Conservation (phyloP, 2,329 filamentous ascomycete genomes). For the Elsinoe arachidis region DNA sequence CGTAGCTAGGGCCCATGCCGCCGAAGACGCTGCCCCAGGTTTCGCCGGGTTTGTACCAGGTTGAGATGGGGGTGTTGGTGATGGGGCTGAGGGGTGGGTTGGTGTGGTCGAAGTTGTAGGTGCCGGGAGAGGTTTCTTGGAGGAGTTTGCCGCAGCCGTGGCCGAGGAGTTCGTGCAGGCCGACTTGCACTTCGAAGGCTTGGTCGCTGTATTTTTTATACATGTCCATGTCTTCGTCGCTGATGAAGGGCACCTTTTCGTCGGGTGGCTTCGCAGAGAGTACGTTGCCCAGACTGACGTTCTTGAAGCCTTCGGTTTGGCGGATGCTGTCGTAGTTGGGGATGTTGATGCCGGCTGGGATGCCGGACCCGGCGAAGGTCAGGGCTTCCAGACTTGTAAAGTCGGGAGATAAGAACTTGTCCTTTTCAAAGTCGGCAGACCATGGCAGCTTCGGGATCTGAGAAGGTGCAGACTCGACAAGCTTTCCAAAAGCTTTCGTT, state of each 20-base stretch:
- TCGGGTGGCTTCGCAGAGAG: slow-evolving; percentile 83
- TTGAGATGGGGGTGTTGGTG: slow-evolving; percentile 65
- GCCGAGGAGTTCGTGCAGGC: slow-evolving; percentile 79
- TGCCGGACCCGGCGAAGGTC: slow-evolving; percentile 61
- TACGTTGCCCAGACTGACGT: slow-evolving; percentile 88
- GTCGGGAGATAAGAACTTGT: slow-evolving; percentile 88
- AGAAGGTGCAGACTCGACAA: slow-evolving; percentile 70
- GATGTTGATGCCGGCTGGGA: slow-evolving; percentile 46
- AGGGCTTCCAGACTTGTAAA: slow-evolving; percentile 92
- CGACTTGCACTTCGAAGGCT: slow-evolving; percentile 92
- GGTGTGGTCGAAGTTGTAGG: slow-evolving; percentile 78
- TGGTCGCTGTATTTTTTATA: slow-evolving; percentile 77
- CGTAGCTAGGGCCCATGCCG: slow-evolving; percentile 76
- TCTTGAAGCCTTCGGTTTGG: slow-evolving; percentile 82
- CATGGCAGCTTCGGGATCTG: slow-evolving; percentile 89
- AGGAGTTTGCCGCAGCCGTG: slow-evolving; percentile 91
- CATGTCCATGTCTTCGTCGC: slow-evolving; percentile 63
- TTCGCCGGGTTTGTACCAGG: slow-evolving; percentile 90
- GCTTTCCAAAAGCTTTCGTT: slow-evolving; percentile 74
- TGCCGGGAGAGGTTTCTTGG: slow-evolving; percentile 73
- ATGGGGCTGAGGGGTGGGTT: slow-evolving; percentile 77
- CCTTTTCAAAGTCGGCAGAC: slow-evolving; percentile 84
- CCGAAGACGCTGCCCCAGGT: slow-evolving; percentile 94
- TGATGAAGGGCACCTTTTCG: slow-evolving; percentile 86
- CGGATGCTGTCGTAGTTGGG: slow-evolving; percentile 68